phyloP scores from a whole-genome alignment of 305 asterid species.

The Ajuga reptans region DNA sequence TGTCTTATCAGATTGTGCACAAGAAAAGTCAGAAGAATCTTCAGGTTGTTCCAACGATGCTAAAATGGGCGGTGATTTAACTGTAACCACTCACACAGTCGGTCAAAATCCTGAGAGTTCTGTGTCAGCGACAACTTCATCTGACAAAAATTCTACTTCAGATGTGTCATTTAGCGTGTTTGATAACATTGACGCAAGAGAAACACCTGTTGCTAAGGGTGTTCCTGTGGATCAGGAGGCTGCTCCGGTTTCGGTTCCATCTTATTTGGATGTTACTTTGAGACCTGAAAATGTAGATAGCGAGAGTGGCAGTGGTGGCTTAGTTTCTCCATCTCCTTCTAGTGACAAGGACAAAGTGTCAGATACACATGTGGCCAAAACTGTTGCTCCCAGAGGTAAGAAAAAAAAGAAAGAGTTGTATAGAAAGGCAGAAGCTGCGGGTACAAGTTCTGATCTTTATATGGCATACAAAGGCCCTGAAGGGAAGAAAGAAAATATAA shows the following conservation, averaged over 20 bases:
- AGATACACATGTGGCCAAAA: slow-evolving; percentile 44
- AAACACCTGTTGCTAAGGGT: slow-evolving; percentile 23
- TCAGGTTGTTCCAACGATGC: slow-evolving; percentile 25
- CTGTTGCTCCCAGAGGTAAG: slow-evolving; percentile 27
- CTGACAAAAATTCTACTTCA: slow-evolving; percentile 15
- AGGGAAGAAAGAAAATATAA: slow-evolving; percentile 49
- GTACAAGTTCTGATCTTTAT: slow-evolving; percentile 67
- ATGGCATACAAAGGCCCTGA: slow-evolving; percentile 84
- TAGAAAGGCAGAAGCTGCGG: slow-evolving; percentile 62
- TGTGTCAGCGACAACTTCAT: slow-evolving; percentile 17
- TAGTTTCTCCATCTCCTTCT: slow-evolving; percentile 28
- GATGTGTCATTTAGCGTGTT: slow-evolving; percentile 21
- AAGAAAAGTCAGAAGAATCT: slow-evolving; percentile 31
- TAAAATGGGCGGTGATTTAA: slow-evolving; percentile 20
- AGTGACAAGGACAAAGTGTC: slow-evolving; percentile 40
- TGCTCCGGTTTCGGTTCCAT: slow-evolving; percentile 15
- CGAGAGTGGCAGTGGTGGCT: slow-evolving; percentile 19
- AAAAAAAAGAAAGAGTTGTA: slow-evolving; percentile 45
- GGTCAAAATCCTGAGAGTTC: slow-evolving; percentile 20
- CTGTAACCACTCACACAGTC: slow-evolving; percentile 25
- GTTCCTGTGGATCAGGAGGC: slow-evolving; percentile 19
- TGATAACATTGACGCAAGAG: slow-evolving; percentile 15
- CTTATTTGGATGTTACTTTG: slow-evolving; percentile 31
- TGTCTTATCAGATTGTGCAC: slow-evolving; percentile 23
- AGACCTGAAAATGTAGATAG: slow-evolving; percentile 33